Evolutionary conservation across 1,284 basidiomycete genomes (phyloP).

Genomic region (Mycena citricolor): DNA sequence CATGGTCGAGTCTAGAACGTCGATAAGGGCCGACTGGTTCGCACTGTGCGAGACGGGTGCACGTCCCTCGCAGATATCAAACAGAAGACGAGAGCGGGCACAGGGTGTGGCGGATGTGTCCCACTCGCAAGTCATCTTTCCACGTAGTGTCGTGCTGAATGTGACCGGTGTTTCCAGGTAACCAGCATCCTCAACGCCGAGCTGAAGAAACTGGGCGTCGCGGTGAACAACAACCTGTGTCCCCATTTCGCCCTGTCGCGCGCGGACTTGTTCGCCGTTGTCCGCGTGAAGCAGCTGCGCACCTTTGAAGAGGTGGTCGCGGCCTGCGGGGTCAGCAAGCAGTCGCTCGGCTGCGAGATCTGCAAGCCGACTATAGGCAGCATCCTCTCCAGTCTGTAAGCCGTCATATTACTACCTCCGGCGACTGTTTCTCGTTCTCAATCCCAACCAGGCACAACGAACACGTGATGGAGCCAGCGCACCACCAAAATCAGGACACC

Average conservation of each 20-base stretch:
- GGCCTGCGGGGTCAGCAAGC: slow-evolving; percentile 47
- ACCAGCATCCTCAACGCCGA: slow-evolving; percentile 60
- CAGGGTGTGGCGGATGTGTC: slow-evolving; percentile 75
- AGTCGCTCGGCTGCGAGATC: slow-evolving; percentile 67
- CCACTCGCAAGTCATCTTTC: slow-evolving; percentile 37
- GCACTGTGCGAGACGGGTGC: slow-evolving; percentile 51
- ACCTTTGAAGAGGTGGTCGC: slow-evolving; percentile 60
- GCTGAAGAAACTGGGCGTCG: slow-evolving; percentile 68
- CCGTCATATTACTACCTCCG: not conserved
- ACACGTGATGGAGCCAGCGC: slow-evolving; percentile 62
- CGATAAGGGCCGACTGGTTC: slow-evolving; percentile 58
- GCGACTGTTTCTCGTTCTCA: not conserved
- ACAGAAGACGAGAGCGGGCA: slow-evolving; percentile 67
- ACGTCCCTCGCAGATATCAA: slow-evolving; percentile 60
- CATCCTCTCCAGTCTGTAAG: slow-evolving; percentile 61
- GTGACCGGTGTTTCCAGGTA: slow-evolving; percentile 27
- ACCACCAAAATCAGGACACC: slow-evolving; percentile 72
- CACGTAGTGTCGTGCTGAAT: slow-evolving; percentile 4
- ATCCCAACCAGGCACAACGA: slow-evolving; percentile 56
- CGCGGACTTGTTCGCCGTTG: slow-evolving; percentile 66
- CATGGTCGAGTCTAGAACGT: slow-evolving; percentile 44
- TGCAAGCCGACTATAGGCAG: slow-evolving; percentile 73
- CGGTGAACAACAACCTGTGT: slow-evolving; percentile 64
- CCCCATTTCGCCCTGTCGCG: slow-evolving; percentile 70
- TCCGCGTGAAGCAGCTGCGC: slow-evolving; percentile 65